phyloP scores from a whole-genome alignment of 345 rosid genomes.

The Eutrema yunnanense region DNA sequence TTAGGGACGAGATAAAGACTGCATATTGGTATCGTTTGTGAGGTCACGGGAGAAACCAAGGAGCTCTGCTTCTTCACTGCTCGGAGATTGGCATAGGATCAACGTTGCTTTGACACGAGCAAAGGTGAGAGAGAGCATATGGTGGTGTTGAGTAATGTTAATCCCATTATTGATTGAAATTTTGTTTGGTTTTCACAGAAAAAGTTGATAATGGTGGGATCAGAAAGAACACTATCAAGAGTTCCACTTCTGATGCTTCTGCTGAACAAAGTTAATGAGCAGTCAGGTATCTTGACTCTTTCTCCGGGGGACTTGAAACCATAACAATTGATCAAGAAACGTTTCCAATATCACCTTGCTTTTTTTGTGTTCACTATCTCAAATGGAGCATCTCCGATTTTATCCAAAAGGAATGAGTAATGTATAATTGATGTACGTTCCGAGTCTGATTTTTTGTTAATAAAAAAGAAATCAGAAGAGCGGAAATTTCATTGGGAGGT shows the following conservation, averaged over 20 bases:
- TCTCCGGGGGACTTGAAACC: conserved; percentile 20
- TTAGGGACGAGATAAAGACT: conserved; percentile 96
- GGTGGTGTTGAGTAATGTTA: neutral
- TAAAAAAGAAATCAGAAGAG: neutral
- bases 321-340: neutral
- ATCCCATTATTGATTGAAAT: neutral
- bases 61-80: conserved; percentile 56
- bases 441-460: neutral
- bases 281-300: conserved; percentile 52
- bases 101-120: conserved; percentile 93
- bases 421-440: neutral
- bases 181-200: conserved; percentile 39
- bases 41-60: conserved; percentile 64
- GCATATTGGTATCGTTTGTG: conserved; percentile 84
- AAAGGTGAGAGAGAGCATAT: conserved; percentile 44
- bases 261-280: conserved; percentile 62
- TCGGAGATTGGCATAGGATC: conserved; percentile 96
- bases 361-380: neutral
- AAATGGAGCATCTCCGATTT: neutral
- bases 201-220: conserved; percentile 93
- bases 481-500: no score
- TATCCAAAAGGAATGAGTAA: neutral
- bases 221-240: conserved; percentile 62
- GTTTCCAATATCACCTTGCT: neutral
- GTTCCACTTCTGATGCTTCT: conserved; percentile 83